Evolutionary conservation across 352 stramenopile species (phyloP), one percentile per base, ranked within the genome.

Genomic region (Saprolegnia parasitica): DNA sequence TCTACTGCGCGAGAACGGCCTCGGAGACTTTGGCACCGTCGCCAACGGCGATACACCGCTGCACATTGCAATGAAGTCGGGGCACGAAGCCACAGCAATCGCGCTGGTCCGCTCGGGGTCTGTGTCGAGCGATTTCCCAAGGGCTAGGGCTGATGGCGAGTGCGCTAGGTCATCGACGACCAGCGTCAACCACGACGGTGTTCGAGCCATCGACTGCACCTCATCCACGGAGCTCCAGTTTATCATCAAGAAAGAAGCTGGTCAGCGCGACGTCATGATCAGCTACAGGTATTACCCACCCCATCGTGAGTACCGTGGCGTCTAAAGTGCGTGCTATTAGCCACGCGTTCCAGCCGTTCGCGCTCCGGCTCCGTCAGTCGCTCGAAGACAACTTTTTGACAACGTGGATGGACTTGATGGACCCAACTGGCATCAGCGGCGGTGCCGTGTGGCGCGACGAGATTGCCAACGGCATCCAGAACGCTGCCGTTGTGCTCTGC

Each of bases 261-360:
- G 86, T 4, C 83, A 87, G 35, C 84, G 86, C 32, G 86, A 94
- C 54, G 86, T 94, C n/a, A 92, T 94, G 84, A 94, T 94, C 71
- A 91, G 80, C 68, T 94, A 94, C 76, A 92, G 83, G 23, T 84
- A 92, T 71, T 88, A 81, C n/a, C 37, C 84, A 89, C 65, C n/a
- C n/a, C n/a, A n/a, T n/a, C 18, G 18, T 62, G 16, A 29, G 18
- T 62, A 20, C 20, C n/a, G 9, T 65, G 46, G 18, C 52, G 9
- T 16, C 29, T 58, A 37, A 9, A 9, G n/a, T n/a, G n/a, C n/a
- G n/a, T n/a, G 9, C 9, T 61, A 23, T 67, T 56, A 67, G 58
- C 26, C 58, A 67, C 3, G 29, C 20, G 16, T 46, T 67, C 9
- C 10, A 21, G 23, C 78, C 84, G 56, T 91, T 93, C 71, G 86